Evolutionary conservation across 257 asterid species (phyloP), one percentile per base, ranked within the genome.

Genomic region (Perilla frutescens): DNA sequence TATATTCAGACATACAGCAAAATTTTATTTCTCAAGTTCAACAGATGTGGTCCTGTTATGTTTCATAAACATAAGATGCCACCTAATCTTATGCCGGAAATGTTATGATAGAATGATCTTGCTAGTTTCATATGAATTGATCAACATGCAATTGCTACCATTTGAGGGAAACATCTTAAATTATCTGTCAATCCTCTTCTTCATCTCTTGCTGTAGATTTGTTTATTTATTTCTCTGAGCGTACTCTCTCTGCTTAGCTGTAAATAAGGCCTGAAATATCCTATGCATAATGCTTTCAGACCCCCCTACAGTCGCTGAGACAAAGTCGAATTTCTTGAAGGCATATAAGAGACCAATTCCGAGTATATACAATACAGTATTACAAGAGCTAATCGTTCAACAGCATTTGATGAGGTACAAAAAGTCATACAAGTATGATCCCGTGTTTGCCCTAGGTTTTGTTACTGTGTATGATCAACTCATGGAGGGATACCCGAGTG

Each of bases 401-500:
- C 98, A 92, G 65, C 98, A 92, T 82, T 79, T 90, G 78, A 82
- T 82, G 84, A 82, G 84, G 84, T 92, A 92, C 86, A 92, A 89
- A 90, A 87, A 76, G 74, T 87, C 97, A 8, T 89, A 90, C 76
- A 86, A 50, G 39, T 92, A 92, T 57, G 97, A 92, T 85, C 87
- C 97, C 8, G 85, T 90, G 49, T 90, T 90, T 57, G 97, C 97
- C 48, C 96, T 92, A 13, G 98, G 97, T 15, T 92, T 92, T 77
- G 97, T 92, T 13, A 92, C 98, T 0, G 93, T 92, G 34, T 90
- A 87, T 86, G 98, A 92, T 82, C 92, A 88, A 48, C 92, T 92
- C 68, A 92, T 92, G 98, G 97, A 89, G 39, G 96, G 96, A n/a
- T 92, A 90, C 82, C 96, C 95, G 2, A 78, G 90, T 72, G 93